phyloP scores from a whole-genome alignment of 78 protist genomes.

The Isochrysis galbana region DNA sequence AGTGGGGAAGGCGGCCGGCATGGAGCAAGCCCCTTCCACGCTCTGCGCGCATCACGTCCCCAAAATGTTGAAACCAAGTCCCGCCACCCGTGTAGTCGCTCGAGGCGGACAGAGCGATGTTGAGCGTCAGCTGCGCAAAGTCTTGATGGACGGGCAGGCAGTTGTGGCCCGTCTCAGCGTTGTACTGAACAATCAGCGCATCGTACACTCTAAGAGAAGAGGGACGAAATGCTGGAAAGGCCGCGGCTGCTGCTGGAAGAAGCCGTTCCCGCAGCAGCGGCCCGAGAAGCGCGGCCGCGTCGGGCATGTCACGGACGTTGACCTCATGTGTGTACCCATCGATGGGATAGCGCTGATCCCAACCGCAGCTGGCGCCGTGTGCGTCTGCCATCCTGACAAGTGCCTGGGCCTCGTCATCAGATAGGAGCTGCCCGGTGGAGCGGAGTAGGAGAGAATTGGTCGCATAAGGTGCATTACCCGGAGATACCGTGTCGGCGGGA shows the following conservation, averaged over 20 bases:
- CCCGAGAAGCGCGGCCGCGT: neutral
- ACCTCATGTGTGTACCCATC: neutral
- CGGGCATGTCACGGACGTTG: neutral
- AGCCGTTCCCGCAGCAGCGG: neutral
- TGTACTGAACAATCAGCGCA: neutral
- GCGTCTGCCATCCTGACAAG: neutral
- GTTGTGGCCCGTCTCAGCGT: neutral
- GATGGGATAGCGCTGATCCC: neutral
- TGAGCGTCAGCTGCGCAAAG: neutral
- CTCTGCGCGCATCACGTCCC: neutral
- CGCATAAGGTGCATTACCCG: too few relatives aligned
- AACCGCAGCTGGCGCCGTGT: neutral
- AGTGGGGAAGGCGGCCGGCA: neutral
- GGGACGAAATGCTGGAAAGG: neutral
- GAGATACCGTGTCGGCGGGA: too few relatives aligned
- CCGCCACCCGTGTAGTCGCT: neutral
- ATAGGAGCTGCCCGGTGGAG: neutral
- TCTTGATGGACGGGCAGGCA: neutral
- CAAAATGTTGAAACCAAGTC: neutral
- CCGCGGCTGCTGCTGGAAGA: neutral
- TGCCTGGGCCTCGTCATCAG: neutral
- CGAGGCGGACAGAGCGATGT: neutral
- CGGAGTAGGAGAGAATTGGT: neutral
- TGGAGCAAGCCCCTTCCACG: neutral
- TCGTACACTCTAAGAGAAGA: neutral